Evolutionary conservation across 169 alveolate species (phyloP).

Genomic region (Toxoplasma gondii): DNA sequence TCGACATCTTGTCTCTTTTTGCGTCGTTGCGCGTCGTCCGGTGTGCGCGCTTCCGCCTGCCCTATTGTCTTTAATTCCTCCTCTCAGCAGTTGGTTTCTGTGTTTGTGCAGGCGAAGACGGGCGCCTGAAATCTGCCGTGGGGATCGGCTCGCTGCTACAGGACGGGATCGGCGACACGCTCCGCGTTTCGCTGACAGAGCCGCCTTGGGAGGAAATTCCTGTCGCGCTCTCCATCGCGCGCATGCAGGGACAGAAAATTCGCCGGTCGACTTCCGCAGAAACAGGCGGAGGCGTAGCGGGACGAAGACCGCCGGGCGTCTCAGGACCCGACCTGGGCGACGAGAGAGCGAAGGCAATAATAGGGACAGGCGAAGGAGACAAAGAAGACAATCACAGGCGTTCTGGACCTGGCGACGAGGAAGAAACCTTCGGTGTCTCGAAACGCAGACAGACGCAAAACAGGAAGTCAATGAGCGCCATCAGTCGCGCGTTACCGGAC

Average conservation of each 20-base stretch:
- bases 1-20: too few species aligned
- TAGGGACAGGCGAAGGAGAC: too few species aligned
- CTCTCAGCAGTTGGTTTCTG: background rate
- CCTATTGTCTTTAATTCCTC: too few species aligned
- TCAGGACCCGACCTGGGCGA: background rate
- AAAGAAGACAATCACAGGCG: too few species aligned
- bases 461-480: background rate
- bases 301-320: background rate
- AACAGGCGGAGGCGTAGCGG: background rate
- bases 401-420: background rate
- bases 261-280: background rate
- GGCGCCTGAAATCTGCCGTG: slow-evolving; percentile 81
- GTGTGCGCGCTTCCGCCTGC: too few species aligned
- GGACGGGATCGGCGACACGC: slow-evolving; percentile 89
- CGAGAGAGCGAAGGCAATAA: background rate
- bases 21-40: too few species aligned
- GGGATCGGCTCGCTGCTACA: slow-evolving; percentile 86
- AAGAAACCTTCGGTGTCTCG: slow-evolving; percentile 42
- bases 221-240: slow-evolving; percentile 73
- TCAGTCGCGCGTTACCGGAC: background rate
- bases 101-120: slow-evolving; percentile 76
- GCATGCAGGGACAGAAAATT: slow-evolving; percentile 63
- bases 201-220: slow-evolving; percentile 86
- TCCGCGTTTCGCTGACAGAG: slow-evolving; percentile 87
- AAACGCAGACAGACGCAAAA: slow-evolving; percentile 58